Evolutionary conservation across 768 basidiomycete genomes (phyloP).

Genomic region (Suillus alpinus): DNA sequence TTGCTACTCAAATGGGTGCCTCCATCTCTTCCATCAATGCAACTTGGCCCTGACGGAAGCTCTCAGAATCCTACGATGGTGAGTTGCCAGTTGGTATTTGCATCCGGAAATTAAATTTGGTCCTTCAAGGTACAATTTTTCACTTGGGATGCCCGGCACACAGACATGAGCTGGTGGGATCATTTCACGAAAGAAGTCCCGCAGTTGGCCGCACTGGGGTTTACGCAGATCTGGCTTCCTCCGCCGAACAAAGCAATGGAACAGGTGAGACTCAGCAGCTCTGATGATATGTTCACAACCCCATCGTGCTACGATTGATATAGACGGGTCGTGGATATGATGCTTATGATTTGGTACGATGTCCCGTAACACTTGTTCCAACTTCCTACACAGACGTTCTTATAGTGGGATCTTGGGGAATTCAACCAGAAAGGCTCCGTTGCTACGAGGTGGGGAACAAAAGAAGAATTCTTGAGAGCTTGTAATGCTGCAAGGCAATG

Average conservation of each 20-base stretch:
- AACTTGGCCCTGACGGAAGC: slow-evolving; percentile 48
- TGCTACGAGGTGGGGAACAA: slow-evolving; percentile 84
- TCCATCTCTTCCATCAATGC: slow-evolving; percentile 59
- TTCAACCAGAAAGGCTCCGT: slow-evolving; percentile 73
- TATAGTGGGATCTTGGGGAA: slow-evolving; percentile 85
- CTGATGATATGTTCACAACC: slow-evolving; percentile 8
- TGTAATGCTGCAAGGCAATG: slow-evolving; percentile 64
- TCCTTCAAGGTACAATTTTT: slow-evolving; percentile 70
- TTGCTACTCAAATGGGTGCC: slow-evolving; percentile 17
- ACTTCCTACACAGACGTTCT: not conserved
- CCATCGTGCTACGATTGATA: slow-evolving; percentile 7
- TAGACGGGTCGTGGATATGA: slow-evolving; percentile 80
- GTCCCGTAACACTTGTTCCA: not conserved
- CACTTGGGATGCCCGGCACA: slow-evolving; percentile 69
- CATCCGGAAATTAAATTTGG: not conserved
- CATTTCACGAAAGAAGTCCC: slow-evolving; percentile 68
- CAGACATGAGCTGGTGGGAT: slow-evolving; percentile 74
- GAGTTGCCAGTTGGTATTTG: slow-evolving; percentile 13
- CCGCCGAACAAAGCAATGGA: slow-evolving; percentile 78
- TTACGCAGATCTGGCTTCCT: slow-evolving; percentile 83
- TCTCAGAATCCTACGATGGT: slow-evolving; percentile 69
- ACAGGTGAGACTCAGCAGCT: slow-evolving; percentile 35
- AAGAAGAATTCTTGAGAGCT: slow-evolving; percentile 71
- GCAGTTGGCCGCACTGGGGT: slow-evolving; percentile 58
- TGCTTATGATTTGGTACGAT: slow-evolving; percentile 75